A percentile compares a stretch with the other conserved stretches of the same genome.
These are phyloP conservation scores for Biscogniauxia marginata DNA, from an alignment of 2,329 filamentous ascomycete species.

Conservation along the genomic window DNA sequence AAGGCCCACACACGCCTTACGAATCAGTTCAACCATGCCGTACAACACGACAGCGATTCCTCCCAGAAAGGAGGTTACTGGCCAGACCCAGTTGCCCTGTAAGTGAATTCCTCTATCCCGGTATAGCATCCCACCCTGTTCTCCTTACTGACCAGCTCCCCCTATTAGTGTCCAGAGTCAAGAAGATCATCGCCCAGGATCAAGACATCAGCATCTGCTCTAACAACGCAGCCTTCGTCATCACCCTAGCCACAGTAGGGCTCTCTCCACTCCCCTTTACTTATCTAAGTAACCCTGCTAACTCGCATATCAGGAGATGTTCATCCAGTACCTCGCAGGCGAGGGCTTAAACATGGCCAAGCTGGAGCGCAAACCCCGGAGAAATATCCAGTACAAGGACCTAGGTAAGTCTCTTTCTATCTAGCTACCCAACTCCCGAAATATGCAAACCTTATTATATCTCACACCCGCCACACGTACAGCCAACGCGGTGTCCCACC, in stretches of 20 bases:
- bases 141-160: slow-evolving; percentile 7
- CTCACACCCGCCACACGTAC: slow-evolving; percentile 8
- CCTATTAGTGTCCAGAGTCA: slow-evolving; percentile 78
- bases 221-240: slow-evolving; percentile 91
- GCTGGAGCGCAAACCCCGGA: slow-evolving; percentile 84
- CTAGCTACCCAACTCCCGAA: slow-evolving; percentile 2
- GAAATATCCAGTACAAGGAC: slow-evolving; percentile 95
- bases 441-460: slow-evolving; percentile 1
- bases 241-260: slow-evolving; percentile 80
- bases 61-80: slow-evolving; percentile 77
- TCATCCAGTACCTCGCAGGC: slow-evolving; percentile 86
- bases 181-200: slow-evolving; percentile 90
- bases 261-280: slow-evolving; percentile 3
- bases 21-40: slow-evolving; percentile 59
- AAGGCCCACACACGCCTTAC: neutral
- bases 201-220: slow-evolving; percentile 83
- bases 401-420: slow-evolving; percentile 58
- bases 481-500: slow-evolving; percentile 82
- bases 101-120: slow-evolving; percentile 37
- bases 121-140: neutral
- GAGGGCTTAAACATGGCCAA: slow-evolving; percentile 87
- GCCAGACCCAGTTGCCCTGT: slow-evolving; percentile 83
- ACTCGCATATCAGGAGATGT: slow-evolving; percentile 69
- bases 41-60: slow-evolving; percentile 86
- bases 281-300: neutral